Conservation (phyloP, 176 grass and related monocot species). For the Carex scoparia region DNA sequence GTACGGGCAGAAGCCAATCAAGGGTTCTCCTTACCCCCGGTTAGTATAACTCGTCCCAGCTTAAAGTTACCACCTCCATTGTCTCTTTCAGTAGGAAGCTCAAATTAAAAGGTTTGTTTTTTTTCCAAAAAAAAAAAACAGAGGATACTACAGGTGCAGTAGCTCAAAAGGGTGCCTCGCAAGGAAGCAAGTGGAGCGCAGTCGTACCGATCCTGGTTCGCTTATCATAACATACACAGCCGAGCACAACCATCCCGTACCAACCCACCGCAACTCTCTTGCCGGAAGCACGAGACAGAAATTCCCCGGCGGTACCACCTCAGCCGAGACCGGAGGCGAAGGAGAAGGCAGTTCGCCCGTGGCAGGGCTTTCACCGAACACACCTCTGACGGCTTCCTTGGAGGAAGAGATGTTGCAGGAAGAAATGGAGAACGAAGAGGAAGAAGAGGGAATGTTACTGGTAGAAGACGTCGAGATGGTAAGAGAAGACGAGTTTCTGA, state of each 20-base stretch:
- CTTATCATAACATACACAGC: slow-evolving; percentile 78
- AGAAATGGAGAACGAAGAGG: slow-evolving; percentile 31
- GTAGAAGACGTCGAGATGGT: slow-evolving; percentile 69
- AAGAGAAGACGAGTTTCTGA: slow-evolving; percentile 40
- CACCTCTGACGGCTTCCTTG: slow-evolving; percentile 16
- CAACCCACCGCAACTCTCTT: slow-evolving; percentile 70
- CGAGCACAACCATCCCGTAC: slow-evolving; percentile 58
- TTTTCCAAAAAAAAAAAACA: neutral
- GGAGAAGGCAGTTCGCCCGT: neutral
- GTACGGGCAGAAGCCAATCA: slow-evolving; percentile 97
- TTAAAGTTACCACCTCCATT: neutral
- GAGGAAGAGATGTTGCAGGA: slow-evolving; percentile 35
- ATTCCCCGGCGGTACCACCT: neutral
- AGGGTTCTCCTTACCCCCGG: slow-evolving; percentile 77
- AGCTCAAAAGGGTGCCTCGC: slow-evolving; percentile 57
- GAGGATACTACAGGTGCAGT: slow-evolving; percentile 77
- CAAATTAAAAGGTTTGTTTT: neutral
- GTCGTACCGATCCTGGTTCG: slow-evolving; percentile 39
- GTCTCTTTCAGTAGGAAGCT: neutral
- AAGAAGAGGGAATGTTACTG: slow-evolving; percentile 28
- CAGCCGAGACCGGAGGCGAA: neutral
- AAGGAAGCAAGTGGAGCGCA: slow-evolving; percentile 76
- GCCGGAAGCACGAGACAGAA: slow-evolving; percentile 63
- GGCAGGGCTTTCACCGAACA: slow-evolving; percentile 11
- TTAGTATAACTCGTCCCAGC: neutral